A percentile compares a stretch with the other conserved stretches of the same genome.
phyloP scores from a whole-genome alignment of 768 basidiomycete genomes.

The Macrolepiota dolichaula region DNA sequence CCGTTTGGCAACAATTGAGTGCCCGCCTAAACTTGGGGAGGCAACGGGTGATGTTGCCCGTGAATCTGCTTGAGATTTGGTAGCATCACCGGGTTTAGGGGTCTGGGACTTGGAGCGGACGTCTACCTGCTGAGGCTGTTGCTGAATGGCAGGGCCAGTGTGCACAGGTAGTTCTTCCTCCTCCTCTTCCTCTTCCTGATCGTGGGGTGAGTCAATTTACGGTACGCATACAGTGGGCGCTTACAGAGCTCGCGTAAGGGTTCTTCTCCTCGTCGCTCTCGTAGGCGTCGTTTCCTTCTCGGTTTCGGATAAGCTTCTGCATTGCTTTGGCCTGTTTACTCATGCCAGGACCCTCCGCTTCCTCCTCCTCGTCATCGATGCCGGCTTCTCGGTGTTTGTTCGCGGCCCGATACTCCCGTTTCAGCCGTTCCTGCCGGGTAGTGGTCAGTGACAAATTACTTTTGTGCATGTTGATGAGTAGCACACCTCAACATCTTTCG shows the following conservation, averaged over 20 bases:
- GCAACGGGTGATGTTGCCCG: slow-evolving; percentile 59
- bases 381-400: slow-evolving; percentile 71
- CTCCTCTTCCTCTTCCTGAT: slow-evolving; percentile 69
- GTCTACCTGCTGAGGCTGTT: slow-evolving; percentile 43
- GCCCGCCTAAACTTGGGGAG: slow-evolving; percentile 60
- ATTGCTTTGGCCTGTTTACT: slow-evolving; percentile 75
- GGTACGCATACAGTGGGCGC: slow-evolving; percentile 21
- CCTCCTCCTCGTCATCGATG: slow-evolving; percentile 76
- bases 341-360: slow-evolving; percentile 56
- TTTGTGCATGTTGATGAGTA: background rate
- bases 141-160: slow-evolving; percentile 42
- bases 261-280: slow-evolving; percentile 84
- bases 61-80: slow-evolving; percentile 36
- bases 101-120: slow-evolving; percentile 40
- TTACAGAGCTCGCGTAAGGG: slow-evolving; percentile 76
- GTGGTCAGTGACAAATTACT: slow-evolving; percentile 9
- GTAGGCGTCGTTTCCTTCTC: slow-evolving; percentile 80
- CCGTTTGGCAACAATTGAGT: slow-evolving; percentile 77
- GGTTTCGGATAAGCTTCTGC: slow-evolving; percentile 81
- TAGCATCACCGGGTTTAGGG: slow-evolving; percentile 31
- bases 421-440: slow-evolving; percentile 68
- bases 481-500: slow-evolving; percentile 75
- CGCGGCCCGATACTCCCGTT: slow-evolving; percentile 75
- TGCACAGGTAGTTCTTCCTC: slow-evolving; percentile 53
- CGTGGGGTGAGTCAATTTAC: slow-evolving; percentile 1